Evolutionary conservation across 2,329 filamentous ascomycete genomes (phyloP), one percentile per base, ranked within the genome.

Genomic region (Aspergillus sojae): DNA sequence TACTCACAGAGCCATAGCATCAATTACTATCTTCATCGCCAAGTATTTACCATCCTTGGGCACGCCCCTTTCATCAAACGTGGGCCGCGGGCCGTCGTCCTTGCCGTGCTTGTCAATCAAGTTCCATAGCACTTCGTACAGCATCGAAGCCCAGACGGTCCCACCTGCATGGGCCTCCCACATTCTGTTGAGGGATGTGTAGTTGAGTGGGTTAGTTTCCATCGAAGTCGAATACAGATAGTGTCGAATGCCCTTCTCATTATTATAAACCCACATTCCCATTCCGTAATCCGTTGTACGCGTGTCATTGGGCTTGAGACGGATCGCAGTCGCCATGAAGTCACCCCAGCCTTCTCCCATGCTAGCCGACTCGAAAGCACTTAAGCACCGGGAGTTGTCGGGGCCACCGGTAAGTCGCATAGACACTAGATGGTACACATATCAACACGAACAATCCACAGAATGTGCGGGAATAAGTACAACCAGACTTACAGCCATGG

Each of bases 261-360:
- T 23, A 16, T 64, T 61, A 4, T 43, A 23, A 7, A 62, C 46
- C 66, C 66, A 67, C 0, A 41, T 48, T 1, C 66, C 64, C 50
- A 67, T 61, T 4, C 58, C 43, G 41, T 64, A 66, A 34, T 63
- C 55, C 2, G 32, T 60, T 1, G 54, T 26, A 28, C 60, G 64
- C 0, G 60, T 64, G 19, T 66, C 64, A 5, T 14, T 50, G 19
- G 64, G 28, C 56, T 63, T 67, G 19, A 67, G 45, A 11, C 64
- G 64, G 19, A 66, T 62, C 4, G 64, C 64, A 5, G 61, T 63
- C 2, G 60, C 62, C 60, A 66, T 62, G 34, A 67, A 67, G 34
- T 67, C 66, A 23, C 66, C 48, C 66, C 66, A 67, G 21, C 66
- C 66, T 43, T 67, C 66, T 5, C 66, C 66, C 66, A 67, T 67